A percentile compares a stretch with the other conserved stretches of the same genome.
These are phyloP conservation scores for Phlyctochytrium bullatum DNA, from an alignment of 192 early-diverging fungal species.

Conservation along the genomic window DNA sequence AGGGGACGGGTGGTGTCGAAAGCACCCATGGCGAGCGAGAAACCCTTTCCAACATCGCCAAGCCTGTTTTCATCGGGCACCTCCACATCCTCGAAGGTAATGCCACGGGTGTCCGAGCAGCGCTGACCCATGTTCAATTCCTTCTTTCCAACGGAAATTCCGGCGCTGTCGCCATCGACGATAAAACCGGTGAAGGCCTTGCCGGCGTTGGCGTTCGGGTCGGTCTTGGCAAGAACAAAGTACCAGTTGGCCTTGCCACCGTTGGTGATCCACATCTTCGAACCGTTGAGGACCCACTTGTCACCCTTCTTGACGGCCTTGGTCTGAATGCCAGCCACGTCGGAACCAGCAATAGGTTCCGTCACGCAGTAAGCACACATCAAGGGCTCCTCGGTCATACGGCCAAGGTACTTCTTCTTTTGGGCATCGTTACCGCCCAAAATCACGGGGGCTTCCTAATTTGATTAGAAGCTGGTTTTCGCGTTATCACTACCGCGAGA, in stretches of 20 bases:
- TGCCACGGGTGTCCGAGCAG: slow-evolving; percentile 86
- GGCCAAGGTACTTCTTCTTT: slow-evolving; percentile 95
- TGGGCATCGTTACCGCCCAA: slow-evolving; percentile 84
- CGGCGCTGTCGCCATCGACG: slow-evolving; percentile 84
- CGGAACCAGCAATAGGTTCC: slow-evolving; percentile 57
- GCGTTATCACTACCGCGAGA: slow-evolving; percentile 51
- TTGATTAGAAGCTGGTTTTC: background rate
- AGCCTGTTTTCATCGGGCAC: slow-evolving; percentile 79
- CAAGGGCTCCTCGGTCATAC: slow-evolving; percentile 93
- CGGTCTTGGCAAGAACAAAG: slow-evolving; percentile 91
- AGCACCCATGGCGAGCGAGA: slow-evolving; percentile 96
- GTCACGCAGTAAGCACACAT: slow-evolving; percentile 91
- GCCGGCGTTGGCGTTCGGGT: slow-evolving; percentile 70
- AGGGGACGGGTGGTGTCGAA: slow-evolving; percentile 93
- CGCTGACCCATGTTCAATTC: slow-evolving; percentile 98
- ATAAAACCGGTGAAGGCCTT: slow-evolving; percentile 96
- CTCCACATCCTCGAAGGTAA: slow-evolving; percentile 84
- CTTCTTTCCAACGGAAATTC: slow-evolving; percentile 90
- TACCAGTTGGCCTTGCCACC: slow-evolving; percentile 96
- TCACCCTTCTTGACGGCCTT: slow-evolving; percentile 83
- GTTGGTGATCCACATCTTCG: slow-evolving; percentile 99
- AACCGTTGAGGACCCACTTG: slow-evolving; percentile 83
- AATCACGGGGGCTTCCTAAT: slow-evolving; percentile 76
- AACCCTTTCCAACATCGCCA: slow-evolving; percentile 85
- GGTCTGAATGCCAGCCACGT: slow-evolving; percentile 72